These are phyloP conservation scores for Auriscalpium vulgare DNA, from an alignment of 768 basidiomycete genomes.

Conservation along the genomic window DNA sequence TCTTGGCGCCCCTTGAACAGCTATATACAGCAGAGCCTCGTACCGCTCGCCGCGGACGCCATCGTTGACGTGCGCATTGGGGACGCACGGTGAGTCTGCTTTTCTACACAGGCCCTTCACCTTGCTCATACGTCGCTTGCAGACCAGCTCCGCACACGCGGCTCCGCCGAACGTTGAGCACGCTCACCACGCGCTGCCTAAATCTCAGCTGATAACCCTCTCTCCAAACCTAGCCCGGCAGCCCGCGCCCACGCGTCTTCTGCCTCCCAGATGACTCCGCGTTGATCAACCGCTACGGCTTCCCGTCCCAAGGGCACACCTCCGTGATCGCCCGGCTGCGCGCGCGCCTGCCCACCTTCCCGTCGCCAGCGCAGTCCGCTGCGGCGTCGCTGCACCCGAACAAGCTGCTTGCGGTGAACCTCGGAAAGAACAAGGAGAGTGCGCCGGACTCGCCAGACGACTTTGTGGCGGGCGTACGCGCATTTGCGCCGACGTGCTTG, in stretches of 20 bases:
- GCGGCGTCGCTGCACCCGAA: conserved; percentile 51
- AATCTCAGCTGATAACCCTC: neutral
- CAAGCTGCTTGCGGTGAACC: conserved; percentile 80
- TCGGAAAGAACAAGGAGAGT: conserved; percentile 94
- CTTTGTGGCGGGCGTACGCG: conserved; percentile 73
- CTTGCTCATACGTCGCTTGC: too few relatives aligned
- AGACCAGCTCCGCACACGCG: too few relatives aligned
- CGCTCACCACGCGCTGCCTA: neutral
- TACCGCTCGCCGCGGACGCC: too few relatives aligned
- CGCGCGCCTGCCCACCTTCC: conserved; percentile 56
- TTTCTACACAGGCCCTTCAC: too few relatives aligned
- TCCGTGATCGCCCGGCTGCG: conserved; percentile 74
- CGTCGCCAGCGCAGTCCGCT: conserved; percentile 15
- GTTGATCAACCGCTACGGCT: conserved; percentile 96
- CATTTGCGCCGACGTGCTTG: conserved; percentile 90
- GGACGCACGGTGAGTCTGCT: too few relatives aligned
- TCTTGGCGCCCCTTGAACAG: too few relatives aligned
- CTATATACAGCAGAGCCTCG: too few relatives aligned
- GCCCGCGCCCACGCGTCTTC: conserved; percentile 88
- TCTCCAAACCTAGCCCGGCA: conserved; percentile 57
- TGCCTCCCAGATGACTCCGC: conserved; percentile 73
- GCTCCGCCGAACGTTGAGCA: too few relatives aligned
- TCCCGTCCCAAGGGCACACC: conserved; percentile 87
- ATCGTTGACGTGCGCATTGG: too few relatives aligned
- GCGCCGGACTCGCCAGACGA: conserved; percentile 80